These are phyloP conservation scores for Lactifluus subvellereus DNA, from an alignment of 768 basidiomycete genomes.

Conservation along the genomic window DNA sequence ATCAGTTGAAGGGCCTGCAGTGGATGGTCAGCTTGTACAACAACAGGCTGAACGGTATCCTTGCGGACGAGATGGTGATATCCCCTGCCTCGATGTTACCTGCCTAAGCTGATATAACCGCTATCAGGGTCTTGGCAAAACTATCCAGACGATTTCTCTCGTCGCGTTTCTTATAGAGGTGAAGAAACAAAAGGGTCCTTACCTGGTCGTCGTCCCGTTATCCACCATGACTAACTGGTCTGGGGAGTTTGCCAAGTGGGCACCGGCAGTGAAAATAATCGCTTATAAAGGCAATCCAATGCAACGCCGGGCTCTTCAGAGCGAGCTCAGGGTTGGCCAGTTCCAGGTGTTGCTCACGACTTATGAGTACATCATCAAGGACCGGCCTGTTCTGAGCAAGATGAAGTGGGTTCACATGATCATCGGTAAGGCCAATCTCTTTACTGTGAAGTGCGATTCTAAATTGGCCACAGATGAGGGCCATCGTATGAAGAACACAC, in stretches of 20 bases:
- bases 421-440: slow-evolving; percentile 55
- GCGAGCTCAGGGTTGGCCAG: slow-evolving; percentile 67
- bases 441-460: not conserved
- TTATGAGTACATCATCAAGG: slow-evolving; percentile 97
- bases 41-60: slow-evolving; percentile 89
- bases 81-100: slow-evolving; percentile 10
- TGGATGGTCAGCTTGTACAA: slow-evolving; percentile 99
- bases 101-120: not conserved
- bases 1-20: slow-evolving; percentile 90
- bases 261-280: slow-evolving; percentile 69
- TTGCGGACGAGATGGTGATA: slow-evolving; percentile 89
- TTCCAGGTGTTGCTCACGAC: slow-evolving; percentile 94
- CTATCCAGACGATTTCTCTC: slow-evolving; percentile 93
- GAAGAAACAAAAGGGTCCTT: slow-evolving; percentile 89
- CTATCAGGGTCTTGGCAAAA: slow-evolving; percentile 85
- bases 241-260: slow-evolving; percentile 97
- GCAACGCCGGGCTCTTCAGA: slow-evolving; percentile 72
- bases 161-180: slow-evolving; percentile 88
- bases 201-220: slow-evolving; percentile 91
- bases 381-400: slow-evolving; percentile 83
- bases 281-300: slow-evolving; percentile 91
- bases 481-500: slow-evolving; percentile 97
- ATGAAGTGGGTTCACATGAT: slow-evolving; percentile 98
- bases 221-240: slow-evolving; percentile 98
- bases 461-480: slow-evolving; percentile 64